Evolutionary conservation across 345 rosid genomes (phyloP).

Genomic region (Gossypium ekmanianum): DNA sequence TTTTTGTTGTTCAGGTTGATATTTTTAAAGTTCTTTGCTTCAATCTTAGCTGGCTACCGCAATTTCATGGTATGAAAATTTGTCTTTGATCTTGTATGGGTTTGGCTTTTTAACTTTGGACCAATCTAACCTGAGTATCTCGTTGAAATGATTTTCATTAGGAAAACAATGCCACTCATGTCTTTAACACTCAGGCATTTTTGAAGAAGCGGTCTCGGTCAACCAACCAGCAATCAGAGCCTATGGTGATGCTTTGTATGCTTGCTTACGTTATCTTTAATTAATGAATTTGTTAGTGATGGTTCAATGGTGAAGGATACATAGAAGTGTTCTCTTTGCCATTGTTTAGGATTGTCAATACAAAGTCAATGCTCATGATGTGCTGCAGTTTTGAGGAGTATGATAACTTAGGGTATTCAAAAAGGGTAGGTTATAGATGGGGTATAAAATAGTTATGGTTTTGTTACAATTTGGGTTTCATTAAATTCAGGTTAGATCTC

Average conservation of each 20-base stretch:
- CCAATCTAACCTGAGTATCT: conserved; percentile 15
- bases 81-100: conserved; percentile 18
- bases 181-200: conserved; percentile 86
- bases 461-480: background rate
- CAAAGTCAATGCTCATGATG: background rate
- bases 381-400: background rate
- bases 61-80: conserved; percentile 74
- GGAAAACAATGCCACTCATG: conserved; percentile 67
- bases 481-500: background rate
- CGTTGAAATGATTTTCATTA: conserved; percentile 28
- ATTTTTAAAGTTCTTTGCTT: conserved; percentile 89
- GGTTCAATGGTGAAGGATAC: background rate
- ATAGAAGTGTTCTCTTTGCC: background rate
- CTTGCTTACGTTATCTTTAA: conserved; percentile 1
- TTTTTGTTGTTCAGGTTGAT: conserved; percentile 65
- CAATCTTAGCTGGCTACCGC: conserved; percentile 95
- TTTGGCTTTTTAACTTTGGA: conserved; percentile 10
- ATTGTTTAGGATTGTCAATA: background rate
- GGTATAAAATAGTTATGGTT: background rate
- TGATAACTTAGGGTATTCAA: background rate
- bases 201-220: conserved; percentile 86
- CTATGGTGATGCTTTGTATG: conserved; percentile 61
- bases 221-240: conserved; percentile 81
- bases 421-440: background rate
- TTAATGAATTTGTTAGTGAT: background rate